Evolutionary conservation across 345 rosid genomes (phyloP), one percentile per base, ranked within the genome.

Genomic region (Rhizophora mangle): DNA sequence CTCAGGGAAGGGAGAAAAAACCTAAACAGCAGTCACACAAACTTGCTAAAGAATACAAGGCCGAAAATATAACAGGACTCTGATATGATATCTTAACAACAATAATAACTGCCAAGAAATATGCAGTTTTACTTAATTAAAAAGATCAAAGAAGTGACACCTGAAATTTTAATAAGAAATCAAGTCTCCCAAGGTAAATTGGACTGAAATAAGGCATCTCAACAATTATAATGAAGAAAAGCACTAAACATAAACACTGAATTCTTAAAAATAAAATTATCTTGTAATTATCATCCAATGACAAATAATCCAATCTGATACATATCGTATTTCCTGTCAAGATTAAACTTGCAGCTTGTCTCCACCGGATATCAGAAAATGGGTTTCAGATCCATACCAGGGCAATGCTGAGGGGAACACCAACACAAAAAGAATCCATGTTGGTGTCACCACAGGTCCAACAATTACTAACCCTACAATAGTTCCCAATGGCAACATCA

Each of bases 401-500:
- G 64, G 80, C 69, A 73, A 70, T 68, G 90, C 81, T 65, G 86
- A 76, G 78, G 78, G 72, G 39, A 74, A 81, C 82, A 82, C 85
- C 85, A 87, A 87, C 89, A 85, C 74, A 70, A 81, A n/a, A 74
- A 74, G 61, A 70, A 65, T 72, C 78, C 78, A 79, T 81, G 86
- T 81, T 86, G 85, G 86, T 77, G 82, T 79, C 78, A 85, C 68
- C 82, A 82, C 66, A 74, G 61, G 80, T 79, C 80, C 81, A 79
- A 78, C 61, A 84, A 83, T 67, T 67, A 81, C 86, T 84, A 88
- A 83, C 79, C 87, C 87, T 84, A 84, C 87, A 84, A 84, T 68
- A 82, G 75, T 82, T 78, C 85, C 80, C 83, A 82, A 74, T 66
- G 77, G 61, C 65, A 77, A 60, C 63, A 83, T 79, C 81, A 85